These are phyloP conservation scores for Hansenula lynferdii DNA, from an alignment of 1,139 yeast genomes.

Conservation along the genomic window DNA sequence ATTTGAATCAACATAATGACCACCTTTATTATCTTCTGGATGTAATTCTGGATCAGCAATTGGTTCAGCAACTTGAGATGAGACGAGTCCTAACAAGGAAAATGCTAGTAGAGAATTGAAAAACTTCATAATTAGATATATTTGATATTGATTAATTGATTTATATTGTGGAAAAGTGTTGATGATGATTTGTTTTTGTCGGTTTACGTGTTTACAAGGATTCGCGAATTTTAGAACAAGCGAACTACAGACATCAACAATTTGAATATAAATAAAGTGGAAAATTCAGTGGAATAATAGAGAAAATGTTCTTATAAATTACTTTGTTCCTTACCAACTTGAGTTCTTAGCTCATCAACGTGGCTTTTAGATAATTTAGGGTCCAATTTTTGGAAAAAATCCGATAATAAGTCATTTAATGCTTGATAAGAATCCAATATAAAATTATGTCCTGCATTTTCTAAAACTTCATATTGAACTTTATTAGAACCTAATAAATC, in stretches of 20 bases:
- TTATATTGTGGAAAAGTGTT: no score
- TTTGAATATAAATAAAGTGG: no score
- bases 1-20: conserved; percentile 19
- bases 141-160: no score
- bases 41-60: no score
- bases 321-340: not conserved
- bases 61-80: conserved; percentile 1
- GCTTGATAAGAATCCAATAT: conserved; percentile 13
- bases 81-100: conserved; percentile 5
- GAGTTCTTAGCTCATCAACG: not conserved
- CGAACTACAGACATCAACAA: no score
- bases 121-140: not conserved
- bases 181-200: no score
- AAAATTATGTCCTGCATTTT: conserved; percentile 20
- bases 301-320: no score
- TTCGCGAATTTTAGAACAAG: no score
- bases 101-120: conserved; percentile 5
- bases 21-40: conserved; percentile 14
- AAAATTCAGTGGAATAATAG: no score
- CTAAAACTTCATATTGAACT: conserved; percentile 10
- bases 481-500: conserved; percentile 12
- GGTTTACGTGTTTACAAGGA: no score
- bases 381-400: not conserved
- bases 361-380: not conserved
- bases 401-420: conserved; percentile 4